Evolutionary conservation across 106 monocot species (phyloP).

Genomic region (Phalaenopsis equestris): DNA sequence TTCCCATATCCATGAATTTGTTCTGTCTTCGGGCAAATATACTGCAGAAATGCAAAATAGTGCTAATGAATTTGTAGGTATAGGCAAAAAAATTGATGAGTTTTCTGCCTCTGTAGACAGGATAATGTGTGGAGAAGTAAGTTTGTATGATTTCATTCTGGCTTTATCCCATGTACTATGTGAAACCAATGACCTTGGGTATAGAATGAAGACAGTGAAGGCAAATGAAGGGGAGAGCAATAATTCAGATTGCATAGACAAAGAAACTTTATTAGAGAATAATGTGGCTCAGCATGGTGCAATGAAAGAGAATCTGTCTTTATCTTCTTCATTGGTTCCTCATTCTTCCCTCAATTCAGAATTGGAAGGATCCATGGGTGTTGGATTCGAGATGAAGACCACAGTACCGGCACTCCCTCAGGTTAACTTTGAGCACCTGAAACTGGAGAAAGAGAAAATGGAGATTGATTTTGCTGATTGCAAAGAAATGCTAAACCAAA

Average conservation of each 20-base stretch:
- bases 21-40: constrained; percentile 38
- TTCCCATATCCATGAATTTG: constrained; percentile 47
- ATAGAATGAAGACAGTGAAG: not conserved
- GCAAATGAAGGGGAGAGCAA: constrained; percentile 9
- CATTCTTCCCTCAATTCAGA: not conserved
- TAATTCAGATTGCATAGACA: constrained; percentile 20
- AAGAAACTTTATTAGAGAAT: constrained; percentile 21
- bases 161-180: constrained; percentile 8
- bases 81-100: constrained; percentile 6
- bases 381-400: not conserved
- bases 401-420: not conserved
- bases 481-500: constrained; percentile 29
- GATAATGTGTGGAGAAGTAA: not conserved
- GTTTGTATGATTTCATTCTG: constrained; percentile 16
- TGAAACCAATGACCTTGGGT: constrained; percentile 3
- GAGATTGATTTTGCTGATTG: constrained; percentile 3
- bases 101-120: constrained; percentile 15
- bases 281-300: constrained; percentile 4
- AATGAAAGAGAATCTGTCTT: constrained; percentile 1
- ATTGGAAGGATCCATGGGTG: constrained; percentile 1
- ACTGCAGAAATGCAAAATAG: constrained; percentile 12
- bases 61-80: not conserved
- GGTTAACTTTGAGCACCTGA: constrained; percentile 60
- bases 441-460: constrained; percentile 42
- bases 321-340: not conserved